A percentile compares a stretch with the other conserved stretches of the same genome.
Evolutionary conservation across 345 rosid genomes (phyloP).

Genomic region (Hevea brasiliensis): DNA sequence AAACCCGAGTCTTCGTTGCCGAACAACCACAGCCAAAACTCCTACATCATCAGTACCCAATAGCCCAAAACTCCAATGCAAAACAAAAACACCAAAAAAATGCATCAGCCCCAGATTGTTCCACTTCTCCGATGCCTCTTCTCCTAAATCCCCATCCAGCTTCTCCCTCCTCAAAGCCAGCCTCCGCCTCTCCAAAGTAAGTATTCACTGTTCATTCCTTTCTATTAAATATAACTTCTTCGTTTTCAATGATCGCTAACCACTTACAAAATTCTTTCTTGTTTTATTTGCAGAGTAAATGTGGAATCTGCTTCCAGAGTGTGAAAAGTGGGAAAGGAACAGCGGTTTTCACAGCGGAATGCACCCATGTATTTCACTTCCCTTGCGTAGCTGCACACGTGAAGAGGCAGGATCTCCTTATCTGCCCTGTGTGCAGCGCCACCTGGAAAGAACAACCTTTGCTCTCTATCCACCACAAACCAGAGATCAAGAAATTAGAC

Average conservation of each 20-base stretch:
- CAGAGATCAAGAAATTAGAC: conserved; percentile 22
- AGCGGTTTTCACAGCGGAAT: conserved; percentile 85
- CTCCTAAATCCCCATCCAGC: conserved; percentile 72
- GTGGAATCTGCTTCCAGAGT: conserved; percentile 72
- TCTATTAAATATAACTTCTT: too few species aligned
- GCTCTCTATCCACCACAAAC: conserved; percentile 22
- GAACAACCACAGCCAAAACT: conserved; percentile 35
- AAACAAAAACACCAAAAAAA: conserved; percentile 35
- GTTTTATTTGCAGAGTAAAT: conserved; percentile 46
- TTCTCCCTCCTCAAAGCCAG: conserved; percentile 68
- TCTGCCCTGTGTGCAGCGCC: conserved; percentile 72
- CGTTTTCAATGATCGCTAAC: too few species aligned
- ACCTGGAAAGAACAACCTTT: conserved; percentile 64
- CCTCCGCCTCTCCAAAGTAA: conserved; percentile 67
- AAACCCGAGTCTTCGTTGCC: conserved; percentile 54
- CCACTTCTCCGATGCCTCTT: conserved; percentile 56
- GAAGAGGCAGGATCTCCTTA: conserved; percentile 41
- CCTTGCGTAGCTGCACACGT: conserved; percentile 60
- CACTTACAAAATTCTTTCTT: neutral
- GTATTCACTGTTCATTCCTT: neutral
- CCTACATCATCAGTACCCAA: conserved; percentile 49
- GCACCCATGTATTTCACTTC: conserved; percentile 77
- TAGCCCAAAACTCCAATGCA: conserved; percentile 65
- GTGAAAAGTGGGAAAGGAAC: conserved; percentile 74
- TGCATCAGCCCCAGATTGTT: conserved; percentile 45